Base-by-base conservation (phyloP, 1,284 basidiomycete species). In the Tilletia indica region DNA sequence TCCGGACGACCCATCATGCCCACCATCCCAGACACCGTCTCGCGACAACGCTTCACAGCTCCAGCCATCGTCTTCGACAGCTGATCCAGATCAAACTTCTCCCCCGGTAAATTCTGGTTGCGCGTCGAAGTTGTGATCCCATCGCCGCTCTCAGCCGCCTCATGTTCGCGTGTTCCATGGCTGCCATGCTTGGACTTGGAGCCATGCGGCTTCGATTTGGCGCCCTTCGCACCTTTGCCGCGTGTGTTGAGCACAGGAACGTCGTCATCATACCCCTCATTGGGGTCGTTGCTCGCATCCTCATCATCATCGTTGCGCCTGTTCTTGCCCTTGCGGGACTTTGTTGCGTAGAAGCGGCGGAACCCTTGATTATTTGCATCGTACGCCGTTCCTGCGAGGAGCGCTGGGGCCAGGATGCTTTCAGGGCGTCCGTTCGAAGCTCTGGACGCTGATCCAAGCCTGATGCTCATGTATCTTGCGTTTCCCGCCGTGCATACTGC, bases 161-260 rank as follows among this genome's bases (percentile, higher is more conserved):
- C 38, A 14, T 48, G 58, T 8, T 75, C 72, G 19, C 14, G 14
- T 2, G n/a, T 25, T 2, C 25, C 25, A 36, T 63, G 58, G 31
- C 19, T 38, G 2, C 75, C 75, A 2, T 72, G 56, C 72, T 79
- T 80, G 21, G 77, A 75, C 5, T 70, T 69, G 16, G 74, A 70
- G 1, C 76, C 76, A 8, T 68, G 68, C 0, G 73, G 68, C 49
- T 73, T 61, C n/a, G 74, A 39, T 12, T 73, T 73, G 34, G 74
- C 73, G 39, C 51, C 51, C 49, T 80, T 79, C 49, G 74, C 71
- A 1, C 76, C 77, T 68, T 81, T 81, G 72, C 79, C 79, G 71
- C 76, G 77, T 31, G 79, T 81, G 51, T 77, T 74, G 67, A 81
- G 76, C 16, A 81, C 79, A 42, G 78, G 79, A 2, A 79, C 78